phyloP scores from a whole-genome alignment of 345 rosid genomes.

The Raphanus sativus region DNA sequence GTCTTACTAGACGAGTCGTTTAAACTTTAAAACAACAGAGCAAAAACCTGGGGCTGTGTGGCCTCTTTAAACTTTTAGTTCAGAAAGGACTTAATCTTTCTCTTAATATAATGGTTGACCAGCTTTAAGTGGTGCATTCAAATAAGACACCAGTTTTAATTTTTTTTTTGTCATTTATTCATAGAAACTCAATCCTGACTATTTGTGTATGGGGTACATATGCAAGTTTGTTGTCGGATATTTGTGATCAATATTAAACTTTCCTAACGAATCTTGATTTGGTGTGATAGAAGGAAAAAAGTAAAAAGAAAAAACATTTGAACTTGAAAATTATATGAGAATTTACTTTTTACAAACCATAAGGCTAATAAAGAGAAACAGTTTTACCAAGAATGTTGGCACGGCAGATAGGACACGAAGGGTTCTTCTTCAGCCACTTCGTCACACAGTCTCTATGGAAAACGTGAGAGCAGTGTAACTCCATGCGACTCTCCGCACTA shows the following conservation, averaged over 20 bases:
- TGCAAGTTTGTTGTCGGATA: background rate
- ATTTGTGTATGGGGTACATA: background rate
- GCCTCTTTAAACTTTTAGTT: too few species aligned
- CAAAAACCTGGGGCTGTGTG: too few species aligned
- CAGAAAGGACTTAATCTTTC: too few species aligned
- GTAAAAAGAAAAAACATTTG: too few species aligned
- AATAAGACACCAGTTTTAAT: too few species aligned
- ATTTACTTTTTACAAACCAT: background rate
- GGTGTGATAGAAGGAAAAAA: background rate
- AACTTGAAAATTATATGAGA: background rate
- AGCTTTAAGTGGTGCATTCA: too few species aligned
- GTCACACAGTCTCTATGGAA: conserved; percentile 8
- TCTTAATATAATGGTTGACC: background rate
- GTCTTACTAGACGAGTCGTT: too few species aligned
- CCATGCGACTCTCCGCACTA: conserved; percentile 3
- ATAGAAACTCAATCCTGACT: background rate
- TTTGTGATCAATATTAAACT: background rate
- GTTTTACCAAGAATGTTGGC: background rate
- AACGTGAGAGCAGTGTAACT: conserved; percentile 8
- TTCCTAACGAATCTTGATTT: background rate
- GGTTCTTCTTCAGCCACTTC: background rate
- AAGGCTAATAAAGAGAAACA: background rate
- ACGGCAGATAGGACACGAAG: conserved; percentile 20
- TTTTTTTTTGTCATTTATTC: too few species aligned
- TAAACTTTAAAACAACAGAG: too few species aligned